These are phyloP conservation scores for Nigrospora sphaerica DNA, from an alignment of 2,329 filamentous ascomycete species.

Conservation along the genomic window DNA sequence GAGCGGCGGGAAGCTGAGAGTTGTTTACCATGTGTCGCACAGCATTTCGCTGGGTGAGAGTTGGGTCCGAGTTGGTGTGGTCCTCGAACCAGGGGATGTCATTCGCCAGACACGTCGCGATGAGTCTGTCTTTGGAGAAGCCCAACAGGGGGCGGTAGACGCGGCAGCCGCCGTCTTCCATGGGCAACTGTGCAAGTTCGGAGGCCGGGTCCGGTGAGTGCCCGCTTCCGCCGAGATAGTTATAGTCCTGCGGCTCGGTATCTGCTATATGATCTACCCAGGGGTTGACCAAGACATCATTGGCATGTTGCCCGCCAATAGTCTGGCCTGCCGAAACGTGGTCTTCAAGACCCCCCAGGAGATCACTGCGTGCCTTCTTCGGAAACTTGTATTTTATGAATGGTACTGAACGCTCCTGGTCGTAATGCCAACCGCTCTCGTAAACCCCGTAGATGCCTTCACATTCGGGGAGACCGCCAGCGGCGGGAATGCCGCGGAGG, in stretches of 20 bases:
- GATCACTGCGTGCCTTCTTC: slow-evolving; percentile 9
- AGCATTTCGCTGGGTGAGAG: slow-evolving; percentile 74
- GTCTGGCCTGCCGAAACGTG: slow-evolving; percentile 10
- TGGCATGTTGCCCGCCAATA: slow-evolving; percentile 7
- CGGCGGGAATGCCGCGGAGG: slow-evolving; percentile 59
- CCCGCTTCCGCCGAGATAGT: not conserved
- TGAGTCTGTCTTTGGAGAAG: slow-evolving; percentile 67
- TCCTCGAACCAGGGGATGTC: slow-evolving; percentile 76
- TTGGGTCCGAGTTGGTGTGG: slow-evolving; percentile 70
- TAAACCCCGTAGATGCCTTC: slow-evolving; percentile 65
- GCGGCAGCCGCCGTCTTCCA: slow-evolving; percentile 60
- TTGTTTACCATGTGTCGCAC: slow-evolving; percentile 59
- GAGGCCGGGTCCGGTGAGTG: slow-evolving; percentile 2
- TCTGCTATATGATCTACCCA: slow-evolving; percentile 4
- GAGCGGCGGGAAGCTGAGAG: slow-evolving; percentile 58
- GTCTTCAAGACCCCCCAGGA: slow-evolving; percentile 17
- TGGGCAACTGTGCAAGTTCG: slow-evolving; percentile 15
- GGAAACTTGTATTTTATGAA: slow-evolving; percentile 28
- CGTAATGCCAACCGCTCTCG: slow-evolving; percentile 52
- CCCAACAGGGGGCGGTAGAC: slow-evolving; percentile 63
- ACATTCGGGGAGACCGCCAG: slow-evolving; percentile 75
- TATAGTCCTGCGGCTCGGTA: slow-evolving; percentile 13
- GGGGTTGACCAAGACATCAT: not conserved
- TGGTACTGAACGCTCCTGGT: slow-evolving; percentile 28
- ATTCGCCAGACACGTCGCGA: slow-evolving; percentile 65